Evolutionary conservation across 495 filamentous ascomycete genomes (phyloP).

Genomic region (Hypoxylon fragiforme): DNA sequence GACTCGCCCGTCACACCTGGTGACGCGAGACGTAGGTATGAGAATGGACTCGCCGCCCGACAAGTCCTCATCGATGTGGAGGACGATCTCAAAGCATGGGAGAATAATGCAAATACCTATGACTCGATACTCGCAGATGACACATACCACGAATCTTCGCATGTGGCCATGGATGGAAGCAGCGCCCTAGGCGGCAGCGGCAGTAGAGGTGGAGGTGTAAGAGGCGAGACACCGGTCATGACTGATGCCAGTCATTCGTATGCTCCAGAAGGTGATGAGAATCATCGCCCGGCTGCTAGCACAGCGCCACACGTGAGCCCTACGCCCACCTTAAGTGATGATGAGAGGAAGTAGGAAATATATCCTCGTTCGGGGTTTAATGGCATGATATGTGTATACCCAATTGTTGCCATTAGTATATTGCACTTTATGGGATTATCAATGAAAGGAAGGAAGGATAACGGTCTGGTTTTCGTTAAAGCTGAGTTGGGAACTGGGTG

Average conservation of each 20-base stretch:
- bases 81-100: constrained; percentile 80
- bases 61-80: constrained; percentile 93
- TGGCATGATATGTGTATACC: too few species aligned
- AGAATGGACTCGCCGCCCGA: constrained; percentile 64
- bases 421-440: background rate
- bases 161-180: background rate
- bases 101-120: constrained; percentile 44
- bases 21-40: constrained; percentile 68
- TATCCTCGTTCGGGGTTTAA: too few species aligned
- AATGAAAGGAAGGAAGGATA: background rate
- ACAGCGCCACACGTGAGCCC: constrained; percentile 17
- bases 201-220: background rate
- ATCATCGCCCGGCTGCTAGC: background rate
- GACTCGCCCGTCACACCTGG: constrained; percentile 89
- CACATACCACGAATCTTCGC: background rate
- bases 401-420: too few species aligned
- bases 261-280: background rate
- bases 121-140: constrained; percentile 3
- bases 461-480: background rate
- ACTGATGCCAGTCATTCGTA: background rate
- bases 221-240: constrained; percentile 7
- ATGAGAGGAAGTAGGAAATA: too few species aligned
- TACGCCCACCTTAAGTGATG: constrained; percentile 15
- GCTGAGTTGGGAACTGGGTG: background rate
- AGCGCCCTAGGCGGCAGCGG: background rate